Evolutionary conservation across 192 early-diverging fungal genomes (phyloP), one percentile per base, ranked within the genome.

Genomic region (Paraglomus brasilianum): DNA sequence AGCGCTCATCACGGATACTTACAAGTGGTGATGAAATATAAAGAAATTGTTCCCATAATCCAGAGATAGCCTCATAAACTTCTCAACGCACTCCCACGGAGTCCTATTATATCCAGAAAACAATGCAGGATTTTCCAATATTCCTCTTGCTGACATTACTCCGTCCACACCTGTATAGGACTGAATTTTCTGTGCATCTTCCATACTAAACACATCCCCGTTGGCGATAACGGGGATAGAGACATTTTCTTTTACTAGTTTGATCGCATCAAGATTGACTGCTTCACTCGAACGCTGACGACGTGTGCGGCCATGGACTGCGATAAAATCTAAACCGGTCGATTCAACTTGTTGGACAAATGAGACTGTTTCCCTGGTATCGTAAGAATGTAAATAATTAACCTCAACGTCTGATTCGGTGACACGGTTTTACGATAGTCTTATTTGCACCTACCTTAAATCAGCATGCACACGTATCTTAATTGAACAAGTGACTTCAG

Each of bases 11-110:
- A 51, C 7, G 9, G 39, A 51, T 40, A 66, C 64, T 51, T 40
- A 66, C 64, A 98, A 63, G 72, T 98, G 96, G 70, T 98, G 96
- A 66, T 97, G 95, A 41, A 93, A 84, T 30, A 98, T 93, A 71
- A 89, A 90, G 1, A 82, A 82, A 36, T 89, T 89, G 17, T 92
- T 90, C 36, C 96, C 95, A 71, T 91, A 95, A 2, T 80, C 87
- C 5, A 95, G 44, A 2, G 88, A 87, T 5, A 82, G 47, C 55
- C 85, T 81, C 21, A 92, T 80, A 70, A 89, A 95, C 43, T 81
- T 78, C 73, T 93, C 88, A 7, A 96, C 83, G 51, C 88, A 89
- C 40, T 88, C 87, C 71, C 91, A 78, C 3, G 96, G 95, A 6
- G 95, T 96, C 14, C 77, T 69, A 21, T 83, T 77, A 67, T 89